These are phyloP conservation scores for Lipomyces starkeyi DNA, from an alignment of 805 yeast species.

Conservation along the genomic window DNA sequence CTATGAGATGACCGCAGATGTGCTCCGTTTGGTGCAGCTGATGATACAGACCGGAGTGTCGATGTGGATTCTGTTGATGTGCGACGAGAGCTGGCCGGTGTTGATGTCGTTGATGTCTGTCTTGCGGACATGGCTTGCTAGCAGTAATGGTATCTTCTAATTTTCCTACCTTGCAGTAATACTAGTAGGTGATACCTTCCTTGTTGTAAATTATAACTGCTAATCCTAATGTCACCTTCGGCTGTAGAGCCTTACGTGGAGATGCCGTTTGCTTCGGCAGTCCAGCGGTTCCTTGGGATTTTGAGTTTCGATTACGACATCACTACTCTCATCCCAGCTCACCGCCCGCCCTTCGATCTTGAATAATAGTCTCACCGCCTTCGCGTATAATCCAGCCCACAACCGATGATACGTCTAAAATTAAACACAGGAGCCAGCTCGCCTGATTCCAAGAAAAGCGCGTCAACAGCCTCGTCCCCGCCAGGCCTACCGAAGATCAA, in stretches of 20 bases:
- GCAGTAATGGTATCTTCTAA: neutral
- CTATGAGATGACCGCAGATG: neutral
- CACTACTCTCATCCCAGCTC: neutral
- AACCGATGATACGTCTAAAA: slow-evolving; percentile 28
- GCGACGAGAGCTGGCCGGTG: neutral
- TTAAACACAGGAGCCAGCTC: slow-evolving; percentile 13
- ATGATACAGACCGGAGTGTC: neutral
- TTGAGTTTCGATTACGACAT: neutral
- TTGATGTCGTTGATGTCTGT: neutral
- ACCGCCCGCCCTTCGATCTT: neutral
- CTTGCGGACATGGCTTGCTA: neutral
- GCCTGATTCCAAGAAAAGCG: neutral
- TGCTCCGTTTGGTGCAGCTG: neutral
- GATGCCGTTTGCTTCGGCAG: neutral
- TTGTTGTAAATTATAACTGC: neutral
- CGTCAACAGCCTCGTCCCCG: slow-evolving; percentile 2
- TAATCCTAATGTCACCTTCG: neutral
- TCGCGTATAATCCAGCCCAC: neutral
- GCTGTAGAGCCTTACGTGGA: too few species aligned
- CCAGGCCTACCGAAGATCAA: slow-evolving; percentile 29
- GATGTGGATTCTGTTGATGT: neutral
- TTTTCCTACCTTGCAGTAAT: neutral
- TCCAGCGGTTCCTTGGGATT: neutral
- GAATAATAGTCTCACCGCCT: neutral
- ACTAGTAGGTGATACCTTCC: neutral